Evolutionary conservation across 108 stramenopile species (phyloP).

Genomic region (Parmales sp.): DNA sequence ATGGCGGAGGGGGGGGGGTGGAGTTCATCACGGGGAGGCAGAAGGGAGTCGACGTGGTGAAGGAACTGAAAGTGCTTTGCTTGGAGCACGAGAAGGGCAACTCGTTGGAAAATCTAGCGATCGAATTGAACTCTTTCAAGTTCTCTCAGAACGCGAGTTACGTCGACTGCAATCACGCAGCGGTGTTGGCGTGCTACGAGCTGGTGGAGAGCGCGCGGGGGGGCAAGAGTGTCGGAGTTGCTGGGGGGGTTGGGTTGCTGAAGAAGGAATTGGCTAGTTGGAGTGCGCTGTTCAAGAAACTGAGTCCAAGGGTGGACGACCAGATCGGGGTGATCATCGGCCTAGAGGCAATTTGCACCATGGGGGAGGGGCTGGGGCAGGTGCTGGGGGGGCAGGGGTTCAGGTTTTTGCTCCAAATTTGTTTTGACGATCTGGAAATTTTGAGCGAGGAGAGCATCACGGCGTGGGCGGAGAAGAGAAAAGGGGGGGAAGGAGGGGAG

Average conservation of each 20-base stretch:
- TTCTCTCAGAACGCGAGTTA: conserved; percentile 82
- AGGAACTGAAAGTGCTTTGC: conserved; percentile 69
- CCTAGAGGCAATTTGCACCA: too few relatives aligned
- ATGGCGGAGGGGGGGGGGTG: conserved; percentile 20
- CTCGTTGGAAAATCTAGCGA: conserved; percentile 70
- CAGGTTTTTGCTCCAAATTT: conserved; percentile 65
- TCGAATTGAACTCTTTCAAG: conserved; percentile 83
- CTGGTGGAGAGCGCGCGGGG: conserved; percentile 35
- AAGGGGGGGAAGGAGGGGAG: conserved; percentile 33
- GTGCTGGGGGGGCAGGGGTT: conserved; percentile 42
- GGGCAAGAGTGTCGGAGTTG: conserved; percentile 29
- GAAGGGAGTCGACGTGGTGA: conserved; percentile 72
- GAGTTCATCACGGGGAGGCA: conserved; percentile 59
- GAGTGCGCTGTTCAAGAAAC: conserved; percentile 58
- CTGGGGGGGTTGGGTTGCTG: conserved; percentile 45
- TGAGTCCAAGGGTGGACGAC: conserved; percentile 61
- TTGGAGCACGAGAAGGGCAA: conserved; percentile 62
- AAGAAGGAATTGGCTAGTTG: conserved; percentile 56
- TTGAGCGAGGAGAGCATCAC: conserved; percentile 70
- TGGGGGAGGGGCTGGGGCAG: conserved; percentile 41
- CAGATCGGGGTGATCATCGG: conserved; percentile 59
- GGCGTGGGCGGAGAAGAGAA: conserved; percentile 56
- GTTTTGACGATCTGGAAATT: conserved; percentile 67
- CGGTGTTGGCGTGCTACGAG: conserved; percentile 57
- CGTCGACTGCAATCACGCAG: conserved; percentile 59